A percentile compares a stretch with the other conserved stretches of the same genome.
phyloP scores from a whole-genome alignment of 768 basidiomycete genomes.

The Hericium rajendrae region DNA sequence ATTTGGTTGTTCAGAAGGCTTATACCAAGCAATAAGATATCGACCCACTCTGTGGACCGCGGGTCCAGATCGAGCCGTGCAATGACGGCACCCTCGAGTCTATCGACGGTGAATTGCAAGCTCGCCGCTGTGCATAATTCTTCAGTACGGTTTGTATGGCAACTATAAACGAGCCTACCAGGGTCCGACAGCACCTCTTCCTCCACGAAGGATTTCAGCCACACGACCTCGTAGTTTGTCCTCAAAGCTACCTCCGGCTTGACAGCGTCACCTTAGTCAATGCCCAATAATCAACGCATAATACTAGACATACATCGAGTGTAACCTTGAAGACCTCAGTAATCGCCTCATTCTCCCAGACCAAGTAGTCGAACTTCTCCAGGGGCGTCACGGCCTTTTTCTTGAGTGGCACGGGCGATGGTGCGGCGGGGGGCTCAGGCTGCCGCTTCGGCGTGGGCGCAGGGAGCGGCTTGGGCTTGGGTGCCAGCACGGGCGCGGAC shows the following conservation, averaged over 20 bases:
- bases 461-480: constrained; percentile 22
- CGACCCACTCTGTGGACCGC: constrained; percentile 5
- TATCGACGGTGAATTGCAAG: constrained; percentile 7
- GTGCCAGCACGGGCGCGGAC: constrained; percentile 22
- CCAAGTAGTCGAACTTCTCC: constrained; percentile 40
- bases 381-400: constrained; percentile 32
- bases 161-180: not conserved
- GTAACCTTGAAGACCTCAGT: constrained; percentile 67
- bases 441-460: constrained; percentile 17
- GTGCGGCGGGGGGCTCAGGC: constrained; percentile 17
- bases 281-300: not conserved
- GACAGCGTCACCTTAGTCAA: not conserved
- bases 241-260: constrained; percentile 12
- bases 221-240: constrained; percentile 8
- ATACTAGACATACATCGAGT: constrained; percentile 48
- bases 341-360: constrained; percentile 72
- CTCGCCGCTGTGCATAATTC: not conserved
- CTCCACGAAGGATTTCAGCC: constrained; percentile 12
- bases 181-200: not conserved
- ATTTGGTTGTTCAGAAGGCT: not conserved
- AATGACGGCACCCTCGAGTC: constrained; percentile 12
- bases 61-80: constrained; percentile 11
- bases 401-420: constrained; percentile 30
- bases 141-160: not conserved
- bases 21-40: constrained; percentile 6